Conservation (phyloP, 2,329 filamentous ascomycete species). For the Ophiocordyceps camponoti-saundersi region DNA sequence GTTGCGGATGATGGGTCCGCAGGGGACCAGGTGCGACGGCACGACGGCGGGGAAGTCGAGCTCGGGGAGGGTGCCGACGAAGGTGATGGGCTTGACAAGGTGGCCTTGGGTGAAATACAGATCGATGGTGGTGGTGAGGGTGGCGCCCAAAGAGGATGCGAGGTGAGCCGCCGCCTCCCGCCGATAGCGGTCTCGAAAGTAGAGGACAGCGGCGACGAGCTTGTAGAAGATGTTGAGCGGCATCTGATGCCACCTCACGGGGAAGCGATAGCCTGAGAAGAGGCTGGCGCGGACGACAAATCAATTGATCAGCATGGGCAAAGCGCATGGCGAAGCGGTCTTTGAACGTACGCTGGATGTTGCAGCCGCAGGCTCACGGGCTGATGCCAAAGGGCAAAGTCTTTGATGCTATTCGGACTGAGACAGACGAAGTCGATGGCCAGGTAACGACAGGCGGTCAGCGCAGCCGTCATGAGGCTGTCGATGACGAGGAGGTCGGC, state of each 20-base stretch:
- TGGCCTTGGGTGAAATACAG: neutral
- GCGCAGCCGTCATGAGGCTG: neutral
- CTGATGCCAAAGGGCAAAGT: neutral
- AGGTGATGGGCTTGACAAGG: slow-evolving; percentile 3
- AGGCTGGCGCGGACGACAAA: too few relatives aligned
- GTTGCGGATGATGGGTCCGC: slow-evolving; percentile 27
- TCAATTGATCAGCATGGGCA: too few relatives aligned
- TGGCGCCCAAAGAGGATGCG: neutral
- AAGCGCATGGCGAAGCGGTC: neutral
- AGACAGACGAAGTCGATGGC: neutral
- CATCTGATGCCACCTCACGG: neutral
- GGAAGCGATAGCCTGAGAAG: neutral
- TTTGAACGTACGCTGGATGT: neutral
- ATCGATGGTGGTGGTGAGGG: neutral
- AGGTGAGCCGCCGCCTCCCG: neutral
- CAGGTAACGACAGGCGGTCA: neutral
- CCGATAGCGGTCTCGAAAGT: neutral
- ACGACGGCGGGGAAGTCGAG: slow-evolving; percentile 22
- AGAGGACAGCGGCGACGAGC: neutral
- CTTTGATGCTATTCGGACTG: neutral
- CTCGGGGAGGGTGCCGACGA: slow-evolving; percentile 12
- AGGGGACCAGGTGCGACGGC: slow-evolving; percentile 21
- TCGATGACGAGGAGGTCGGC: neutral
- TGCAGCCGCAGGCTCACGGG: neutral
- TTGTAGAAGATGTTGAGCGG: neutral